Evolutionary conservation across 257 asterid genomes (phyloP).

Genomic region (Penstemon davidsonii): DNA sequence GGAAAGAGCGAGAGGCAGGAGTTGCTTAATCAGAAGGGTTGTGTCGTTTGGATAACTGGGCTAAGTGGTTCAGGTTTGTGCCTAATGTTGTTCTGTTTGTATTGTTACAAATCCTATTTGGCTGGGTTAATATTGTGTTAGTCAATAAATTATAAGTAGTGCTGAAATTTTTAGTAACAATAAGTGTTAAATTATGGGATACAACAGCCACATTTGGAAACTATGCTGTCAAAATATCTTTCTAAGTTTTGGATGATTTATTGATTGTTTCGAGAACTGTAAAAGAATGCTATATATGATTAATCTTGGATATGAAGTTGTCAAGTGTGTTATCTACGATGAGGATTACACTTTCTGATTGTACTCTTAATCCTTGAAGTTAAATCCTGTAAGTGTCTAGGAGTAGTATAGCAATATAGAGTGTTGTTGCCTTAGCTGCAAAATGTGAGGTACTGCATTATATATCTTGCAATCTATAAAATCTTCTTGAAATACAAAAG

Average conservation of each 20-base stretch:
- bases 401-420: too few species aligned
- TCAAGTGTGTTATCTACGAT: neutral
- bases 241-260: neutral
- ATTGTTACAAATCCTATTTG: neutral
- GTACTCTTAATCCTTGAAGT: neutral
- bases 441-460: neutral
- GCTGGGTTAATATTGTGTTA: neutral
- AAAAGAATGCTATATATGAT: too few species aligned
- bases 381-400: neutral
- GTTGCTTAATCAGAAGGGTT: slow-evolving; percentile 93
- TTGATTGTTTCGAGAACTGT: too few species aligned
- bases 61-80: slow-evolving; percentile 97
- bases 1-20: slow-evolving; percentile 74
- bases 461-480: neutral
- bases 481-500: neutral
- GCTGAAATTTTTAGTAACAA: too few species aligned
- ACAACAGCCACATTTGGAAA: too few species aligned
- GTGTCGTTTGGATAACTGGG: slow-evolving; percentile 97
- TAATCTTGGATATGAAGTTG: neutral
- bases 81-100: neutral
- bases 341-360: neutral
- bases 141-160: too few species aligned
- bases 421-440: too few species aligned
- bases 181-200: neutral
- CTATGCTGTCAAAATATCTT: neutral